phyloP scores from a whole-genome alignment of 345 rosid genomes.

The Lumnitzera littorea region DNA sequence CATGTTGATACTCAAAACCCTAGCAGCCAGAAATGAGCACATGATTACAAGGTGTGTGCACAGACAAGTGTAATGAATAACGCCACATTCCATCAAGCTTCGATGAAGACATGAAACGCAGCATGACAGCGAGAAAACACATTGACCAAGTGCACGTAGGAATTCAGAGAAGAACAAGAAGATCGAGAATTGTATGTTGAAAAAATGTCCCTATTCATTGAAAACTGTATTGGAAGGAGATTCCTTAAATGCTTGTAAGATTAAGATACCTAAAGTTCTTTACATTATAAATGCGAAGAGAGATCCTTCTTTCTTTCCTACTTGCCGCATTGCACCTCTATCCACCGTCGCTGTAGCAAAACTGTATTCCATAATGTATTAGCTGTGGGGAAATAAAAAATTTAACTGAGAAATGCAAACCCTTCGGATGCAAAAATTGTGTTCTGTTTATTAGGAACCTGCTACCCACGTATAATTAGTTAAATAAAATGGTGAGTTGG shows the following conservation, averaged over 20 bases:
- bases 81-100: too few species aligned
- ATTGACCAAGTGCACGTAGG: too few species aligned
- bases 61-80: too few species aligned
- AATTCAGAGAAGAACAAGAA: too few species aligned
- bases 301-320: constrained; percentile 10
- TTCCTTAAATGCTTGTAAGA: constrained; percentile 10
- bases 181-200: too few species aligned
- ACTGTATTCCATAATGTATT: too few species aligned
- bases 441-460: constrained; percentile 15
- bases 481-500: constrained; percentile 88
- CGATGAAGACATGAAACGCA: too few species aligned
- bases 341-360: too few species aligned
- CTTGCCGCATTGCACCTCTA: background rate
- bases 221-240: constrained; percentile 5
- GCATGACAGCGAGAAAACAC: too few species aligned
- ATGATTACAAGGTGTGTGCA: too few species aligned
- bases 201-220: background rate
- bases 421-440: constrained; percentile 29
- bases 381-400: background rate
- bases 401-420: background rate
- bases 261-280: constrained; percentile 14
- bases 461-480: constrained; percentile 18
- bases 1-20: too few species aligned
- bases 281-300: constrained; percentile 8
- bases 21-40: too few species aligned